Base-by-base conservation (phyloP, 2,329 filamentous ascomycete species). In the Lojkania enalia region DNA sequence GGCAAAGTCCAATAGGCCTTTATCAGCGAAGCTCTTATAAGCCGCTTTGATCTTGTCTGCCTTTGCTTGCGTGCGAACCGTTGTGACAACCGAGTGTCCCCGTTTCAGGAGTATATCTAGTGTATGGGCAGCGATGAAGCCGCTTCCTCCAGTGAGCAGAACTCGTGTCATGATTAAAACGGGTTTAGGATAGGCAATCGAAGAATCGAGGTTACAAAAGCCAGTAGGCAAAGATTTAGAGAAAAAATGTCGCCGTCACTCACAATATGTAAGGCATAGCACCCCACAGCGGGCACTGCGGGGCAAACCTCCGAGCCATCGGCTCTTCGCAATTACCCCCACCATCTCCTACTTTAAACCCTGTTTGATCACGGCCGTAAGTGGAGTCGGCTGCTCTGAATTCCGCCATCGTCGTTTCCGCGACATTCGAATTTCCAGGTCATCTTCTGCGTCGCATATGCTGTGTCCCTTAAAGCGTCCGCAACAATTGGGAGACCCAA, bases 91-190 rank as follows among this genome's bases (percentile, higher is more conserved):
- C 15, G 79, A 79, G 54, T 83, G 81, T 29, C 74, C 78, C 51
- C 71, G 74, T 45, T 80, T 69, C 32, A 85, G 72, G 21, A 85
- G 73, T 15, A 77, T 69, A 51, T 85, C 80, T 19, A 85, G 71
- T n/a, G 81, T 77, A 57, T 85, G 82, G 29, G 82, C 81, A 48
- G 82, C 82, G 52, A 85, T 85, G 67, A 85, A 85, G 70, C 82
- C 82, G 52, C 75, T 80, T 46, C 81, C 82, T 54, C 82, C 79
- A 15, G 69, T 71, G 30, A 72, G 64, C 3, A 72, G 54, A 42
- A 72, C 68, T 38, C 68, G 63, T 27, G 69, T 70, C 69, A 72
- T 71, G 21, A 23, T 60, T 14, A n/a, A n/a, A n/a, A n/a, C n/a
- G n/a, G n/a, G n/a, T n/a, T n/a, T n/a, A n/a, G n/a, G n/a, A n/a